Conservation (phyloP, 176 grass and related monocot genomes). For the sorghum (Sorghum bicolor) region Sorghum_bicolor_NCBIv3 NC_012879.2:14523501-14524000, state of each 20-base stretch:
- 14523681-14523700: conserved; percentile 69
- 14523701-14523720: conserved; percentile 90
- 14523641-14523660: conserved; percentile 65
- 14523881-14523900: conserved; percentile 73
- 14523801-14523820: conserved; percentile 81
- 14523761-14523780: conserved; percentile 70
- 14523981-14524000: conserved; percentile 13
- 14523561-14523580: conserved; percentile 73
- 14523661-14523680: conserved; percentile 59
- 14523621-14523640: conserved; percentile 45
- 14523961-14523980: not conserved
- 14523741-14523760: conserved; percentile 68
- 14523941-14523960: not conserved
- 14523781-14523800: conserved; percentile 84
- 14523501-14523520: conserved; percentile 89
- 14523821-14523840: conserved; percentile 94
- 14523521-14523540: conserved; percentile 98
- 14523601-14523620: conserved; percentile 62
- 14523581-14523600: conserved; percentile 64
- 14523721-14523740: conserved; percentile 58
- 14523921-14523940: conserved; percentile 41
- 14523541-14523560: conserved; percentile 81
- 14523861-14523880: conserved; percentile 79
- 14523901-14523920: conserved; percentile 77
- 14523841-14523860: conserved; percentile 79